Percentiles rank a stretch among this genome's conserved stretches.
phyloP scores from a whole-genome alignment of 805 yeast species.

The Lipomyces yamadae region DNA sequence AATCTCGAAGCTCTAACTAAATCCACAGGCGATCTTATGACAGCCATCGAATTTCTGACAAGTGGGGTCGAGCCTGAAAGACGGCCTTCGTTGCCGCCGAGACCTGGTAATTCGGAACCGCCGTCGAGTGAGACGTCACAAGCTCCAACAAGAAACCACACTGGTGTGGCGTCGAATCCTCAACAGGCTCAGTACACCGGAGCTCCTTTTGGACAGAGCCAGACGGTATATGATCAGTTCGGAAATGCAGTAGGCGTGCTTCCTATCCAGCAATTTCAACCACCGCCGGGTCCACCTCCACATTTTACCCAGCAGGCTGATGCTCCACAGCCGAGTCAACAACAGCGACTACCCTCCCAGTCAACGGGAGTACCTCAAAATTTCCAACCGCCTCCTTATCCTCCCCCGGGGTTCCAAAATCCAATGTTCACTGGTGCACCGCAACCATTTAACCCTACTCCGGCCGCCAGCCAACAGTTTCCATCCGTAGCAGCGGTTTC shows the following conservation, averaged over 20 bases:
- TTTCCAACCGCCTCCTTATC: conserved; percentile 7
- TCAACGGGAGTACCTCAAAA: neutral
- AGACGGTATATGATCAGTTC: conserved; percentile 22
- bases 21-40: conserved; percentile 62
- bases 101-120: conserved; percentile 24
- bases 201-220: conserved; percentile 6
- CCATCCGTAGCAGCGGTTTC: neutral
- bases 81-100: conserved; percentile 28
- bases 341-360: neutral
- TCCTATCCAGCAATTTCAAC: conserved; percentile 12
- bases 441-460: conserved; percentile 5
- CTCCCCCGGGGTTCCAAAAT: neutral
- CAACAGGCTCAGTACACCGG: conserved; percentile 11
- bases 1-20: conserved; percentile 66
- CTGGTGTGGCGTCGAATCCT: conserved; percentile 10
- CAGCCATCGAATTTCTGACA: conserved; percentile 57
- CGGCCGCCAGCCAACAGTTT: conserved; percentile 22
- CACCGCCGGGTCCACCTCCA: conserved; percentile 4
- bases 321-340: no score
- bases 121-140: conserved; percentile 13
- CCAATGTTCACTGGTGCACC: neutral
- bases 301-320: conserved; percentile 12
- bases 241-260: conserved; percentile 25
- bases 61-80: conserved; percentile 19
- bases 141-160: neutral